These are phyloP conservation scores for Ustilaginoidea virens DNA, from an alignment of 2,329 filamentous ascomycete species.

Conservation along the genomic window DNA sequence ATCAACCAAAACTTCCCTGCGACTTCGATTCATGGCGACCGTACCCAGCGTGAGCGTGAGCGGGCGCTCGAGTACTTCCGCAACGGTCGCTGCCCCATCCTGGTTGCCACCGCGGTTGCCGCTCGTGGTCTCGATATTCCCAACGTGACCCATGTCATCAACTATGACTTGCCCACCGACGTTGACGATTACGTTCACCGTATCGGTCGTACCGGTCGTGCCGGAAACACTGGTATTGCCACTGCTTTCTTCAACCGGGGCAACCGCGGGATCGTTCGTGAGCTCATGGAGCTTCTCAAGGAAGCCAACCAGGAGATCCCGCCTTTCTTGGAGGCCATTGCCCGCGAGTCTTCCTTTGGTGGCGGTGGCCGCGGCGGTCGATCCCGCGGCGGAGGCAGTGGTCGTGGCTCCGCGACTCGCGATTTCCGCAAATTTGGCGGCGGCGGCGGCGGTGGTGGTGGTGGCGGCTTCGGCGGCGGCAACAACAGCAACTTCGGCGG, in stretches of 20 bases:
- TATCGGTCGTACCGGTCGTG: constrained; percentile 99
- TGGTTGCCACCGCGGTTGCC: constrained; percentile 93
- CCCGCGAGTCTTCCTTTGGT: constrained; percentile 79
- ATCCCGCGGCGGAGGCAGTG: constrained; percentile 37
- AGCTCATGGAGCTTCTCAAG: constrained; percentile 93
- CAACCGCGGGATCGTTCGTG: constrained; percentile 93
- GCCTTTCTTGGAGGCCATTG: constrained; percentile 88
- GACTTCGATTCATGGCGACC: constrained; percentile 96
- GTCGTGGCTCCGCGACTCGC: constrained; percentile 60
- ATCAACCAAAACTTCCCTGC: constrained; percentile 98
- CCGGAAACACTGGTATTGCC: constrained; percentile 94
- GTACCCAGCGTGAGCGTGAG: constrained; percentile 97
- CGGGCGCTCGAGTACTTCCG: constrained; percentile 96
- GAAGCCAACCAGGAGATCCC: constrained; percentile 97
- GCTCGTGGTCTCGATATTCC: constrained; percentile 86
- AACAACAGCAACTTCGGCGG: constrained; percentile 19
- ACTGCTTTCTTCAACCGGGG: constrained; percentile 99
- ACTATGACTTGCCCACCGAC: constrained; percentile 97
- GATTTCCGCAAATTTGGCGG: constrained; percentile 76
- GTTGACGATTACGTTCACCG: constrained; percentile 98
- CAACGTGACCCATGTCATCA: constrained; percentile 93
- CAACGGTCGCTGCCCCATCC: constrained; percentile 83
- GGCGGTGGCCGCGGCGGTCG: constrained; percentile 50
- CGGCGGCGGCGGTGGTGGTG: constrained; percentile 30
- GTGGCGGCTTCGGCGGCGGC: constrained; percentile 25